Evolutionary conservation across 108 stramenopile species (phyloP), one percentile per base, ranked within the genome.

Genomic region (Discostella stelligeroides): DNA sequence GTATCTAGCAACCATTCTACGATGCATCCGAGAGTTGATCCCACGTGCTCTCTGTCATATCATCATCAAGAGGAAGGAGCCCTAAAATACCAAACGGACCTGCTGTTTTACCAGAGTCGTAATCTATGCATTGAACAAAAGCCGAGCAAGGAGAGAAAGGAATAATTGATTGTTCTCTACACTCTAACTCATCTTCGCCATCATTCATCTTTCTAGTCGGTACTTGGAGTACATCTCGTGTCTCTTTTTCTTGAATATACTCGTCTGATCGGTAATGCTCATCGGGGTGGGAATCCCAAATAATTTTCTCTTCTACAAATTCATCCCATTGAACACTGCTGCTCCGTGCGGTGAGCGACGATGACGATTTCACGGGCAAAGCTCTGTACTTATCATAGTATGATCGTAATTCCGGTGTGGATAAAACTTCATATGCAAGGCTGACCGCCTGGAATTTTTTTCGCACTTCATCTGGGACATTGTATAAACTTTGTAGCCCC

Each of bases 391-490:
- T 13, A 14, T 76, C 75, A 43, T 76, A 76, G 14, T 49, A 61
- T 25, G 20, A 25, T 21, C 60, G 45, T 25, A 63, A 37, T 9
- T 70, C 61, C 29, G 68, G 62, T 9, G 37, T 57, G 29, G 75
- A 76, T 24, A 76, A 46, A 13, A 76, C 55, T 63, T 76, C 63
- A 46, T 76, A 70, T 18, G 75, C 75, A 40, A 70, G 61, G 48
- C 62, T 64, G 20, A 76, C 61, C 3, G 75, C 75, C 61, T 76
- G 68, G 50, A 76, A 76, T 9, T 63, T 63, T 50, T 48, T 56
- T 9, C 62, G 59, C 9, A 68, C 69, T 0, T 40, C 51, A 0
- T 63, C 60, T 5, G 72, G 62, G 11, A 73, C 72, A 47, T 73
- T 62, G 13, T 64, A 61, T 14, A 64, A 55, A 11, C 58, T 57